Evolutionary conservation across 495 filamentous ascomycete species (phyloP).

Genomic region (Hyaloscypha bicolor): DNA sequence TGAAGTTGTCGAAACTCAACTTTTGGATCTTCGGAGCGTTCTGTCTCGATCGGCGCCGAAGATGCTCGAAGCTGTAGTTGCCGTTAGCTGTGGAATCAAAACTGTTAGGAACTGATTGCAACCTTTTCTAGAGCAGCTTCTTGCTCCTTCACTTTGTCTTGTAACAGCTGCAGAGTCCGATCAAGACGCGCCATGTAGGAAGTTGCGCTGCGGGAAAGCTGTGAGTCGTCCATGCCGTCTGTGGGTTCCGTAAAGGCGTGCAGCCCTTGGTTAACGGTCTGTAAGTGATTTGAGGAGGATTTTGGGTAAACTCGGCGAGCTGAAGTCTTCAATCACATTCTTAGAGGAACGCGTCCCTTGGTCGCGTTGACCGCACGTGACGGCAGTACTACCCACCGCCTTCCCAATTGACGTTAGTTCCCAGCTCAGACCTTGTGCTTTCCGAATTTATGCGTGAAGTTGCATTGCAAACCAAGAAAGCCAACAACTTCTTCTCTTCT

Average conservation of each 20-base stretch:
- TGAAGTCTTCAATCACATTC: background rate
- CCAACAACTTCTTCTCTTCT: background rate
- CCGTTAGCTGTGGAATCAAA: background rate
- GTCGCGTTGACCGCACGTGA: background rate
- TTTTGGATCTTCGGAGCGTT: constrained; percentile 44
- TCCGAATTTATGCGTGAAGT: background rate
- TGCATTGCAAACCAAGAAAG: constrained; percentile 5
- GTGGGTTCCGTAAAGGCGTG: too few species aligned
- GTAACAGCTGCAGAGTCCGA: constrained; percentile 63
- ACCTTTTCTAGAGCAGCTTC: constrained; percentile 63
- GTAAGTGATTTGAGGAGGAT: too few species aligned
- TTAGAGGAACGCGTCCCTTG: background rate
- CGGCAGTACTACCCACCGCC: background rate
- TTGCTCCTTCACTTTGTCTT: constrained; percentile 64
- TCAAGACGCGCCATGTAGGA: constrained; percentile 58
- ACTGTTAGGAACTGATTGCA: background rate
- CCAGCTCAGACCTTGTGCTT: background rate
- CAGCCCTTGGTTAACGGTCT: too few species aligned
- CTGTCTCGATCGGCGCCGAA: constrained; percentile 35
- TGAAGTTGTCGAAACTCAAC: constrained; percentile 55
- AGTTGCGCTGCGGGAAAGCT: constrained; percentile 16
- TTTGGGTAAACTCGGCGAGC: too few species aligned
- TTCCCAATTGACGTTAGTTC: background rate
- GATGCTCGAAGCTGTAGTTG: constrained; percentile 44
- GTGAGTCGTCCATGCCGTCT: constrained; percentile 12